Base-by-base conservation (phyloP, 352 stramenopile genomes). In the Pilasporangium apinafurcum region DNA sequence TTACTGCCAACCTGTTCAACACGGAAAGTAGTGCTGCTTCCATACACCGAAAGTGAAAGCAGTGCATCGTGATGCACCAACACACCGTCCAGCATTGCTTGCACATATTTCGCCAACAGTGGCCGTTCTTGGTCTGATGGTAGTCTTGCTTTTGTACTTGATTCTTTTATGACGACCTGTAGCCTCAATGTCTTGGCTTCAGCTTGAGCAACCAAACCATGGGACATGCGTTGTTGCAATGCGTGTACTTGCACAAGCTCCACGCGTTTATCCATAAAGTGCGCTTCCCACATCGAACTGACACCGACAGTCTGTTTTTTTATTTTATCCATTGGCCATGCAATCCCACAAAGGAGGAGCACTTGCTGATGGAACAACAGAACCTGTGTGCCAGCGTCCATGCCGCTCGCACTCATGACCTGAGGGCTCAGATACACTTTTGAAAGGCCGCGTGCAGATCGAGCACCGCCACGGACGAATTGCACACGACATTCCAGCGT, bases 271-370 rank as follows among this genome's bases (percentile, higher is more conserved):
- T 51, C 36, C 4, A 24, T 38, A 1, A 83, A 48, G 25, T 62
- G 55, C 7, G 59, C 62, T 52, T 87, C 77, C 79, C 79, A 91
- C 56, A 91, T 79, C 45, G 56, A 66, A 60, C 71, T 86, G 3
- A 91, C 48, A 35, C 74, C 79, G 8, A 88, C 66, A 30, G 65
- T 48, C 18, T 60, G 60, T 14, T 67, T 68, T 51, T 82, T 80
- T 58, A 88, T 69, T 37, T 81, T 87, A 41, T 87, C 68, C 48
- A 88, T 77, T 9, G 74, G 73, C 70, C 74, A 84, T 36, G 68
- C 76, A 37, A 88, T 24, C 8, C 77, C 76, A 30, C 74, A 84
- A 18, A 87, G 40, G 28, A 92, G 35, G 24, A 85, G 57, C 22
- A 48, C 44, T 0, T 16, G 28, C 4, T 39, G 31, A 6, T 20